phyloP scores from a whole-genome alignment of 257 asterid species.

The Voacanga thouarsii region DNA sequence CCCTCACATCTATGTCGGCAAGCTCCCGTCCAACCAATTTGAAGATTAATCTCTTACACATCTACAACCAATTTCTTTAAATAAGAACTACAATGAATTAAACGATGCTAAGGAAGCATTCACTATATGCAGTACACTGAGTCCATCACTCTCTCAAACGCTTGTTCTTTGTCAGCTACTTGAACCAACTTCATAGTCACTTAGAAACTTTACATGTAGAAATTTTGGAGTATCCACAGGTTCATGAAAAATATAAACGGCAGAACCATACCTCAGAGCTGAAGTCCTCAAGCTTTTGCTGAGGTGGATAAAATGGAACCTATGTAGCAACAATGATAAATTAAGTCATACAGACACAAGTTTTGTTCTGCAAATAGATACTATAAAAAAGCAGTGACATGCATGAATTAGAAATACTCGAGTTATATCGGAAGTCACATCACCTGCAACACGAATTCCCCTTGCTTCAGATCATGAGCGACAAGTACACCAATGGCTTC shows the following conservation, averaged over 20 bases:
- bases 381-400: neutral
- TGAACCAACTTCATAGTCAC: neutral
- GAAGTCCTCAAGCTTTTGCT: slow-evolving; percentile 80
- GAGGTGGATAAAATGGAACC: slow-evolving; percentile 98
- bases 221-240: neutral
- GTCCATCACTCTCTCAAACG: neutral
- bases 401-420: neutral
- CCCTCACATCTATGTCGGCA: slow-evolving; percentile 67
- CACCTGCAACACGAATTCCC: slow-evolving; percentile 97
- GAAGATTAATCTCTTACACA: slow-evolving; percentile 65
- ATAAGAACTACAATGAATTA: slow-evolving; percentile 12
- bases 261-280: slow-evolving; percentile 44
- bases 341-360: neutral
- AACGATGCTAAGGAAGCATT: neutral
- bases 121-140: neutral
- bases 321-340: slow-evolving; percentile 25
- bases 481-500: slow-evolving; percentile 91
- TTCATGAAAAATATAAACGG: neutral
- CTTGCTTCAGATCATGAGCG: slow-evolving; percentile 87
- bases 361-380: neutral
- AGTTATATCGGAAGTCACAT: slow-evolving; percentile 4
- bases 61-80: slow-evolving; percentile 42
- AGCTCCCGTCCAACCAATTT: slow-evolving; percentile 84
- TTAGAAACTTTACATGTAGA: neutral
- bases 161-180: neutral